Evolutionary conservation across 2,329 filamentous ascomycete genomes (phyloP), one percentile per base, ranked within the genome.

Genomic region (Talaromyces rugulosus): DNA sequence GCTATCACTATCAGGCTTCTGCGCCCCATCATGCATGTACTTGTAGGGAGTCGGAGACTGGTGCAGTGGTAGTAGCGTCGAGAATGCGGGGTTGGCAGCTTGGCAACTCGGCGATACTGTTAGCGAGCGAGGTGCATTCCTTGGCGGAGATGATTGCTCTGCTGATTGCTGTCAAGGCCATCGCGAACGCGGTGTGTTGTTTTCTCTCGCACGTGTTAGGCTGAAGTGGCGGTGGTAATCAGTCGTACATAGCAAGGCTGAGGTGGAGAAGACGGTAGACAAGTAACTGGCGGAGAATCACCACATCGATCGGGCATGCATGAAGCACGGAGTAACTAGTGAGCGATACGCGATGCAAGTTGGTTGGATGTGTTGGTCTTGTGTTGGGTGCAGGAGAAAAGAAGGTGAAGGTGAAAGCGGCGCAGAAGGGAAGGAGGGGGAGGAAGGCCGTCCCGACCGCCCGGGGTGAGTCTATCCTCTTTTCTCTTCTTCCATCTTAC

Each of bases 381-480:
- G 12, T 36, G 34, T 36, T 36, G 12, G 33, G 12, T 34, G 33
- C 33, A 34, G 8, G 18, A 47, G n/a, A 36, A 36, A 47, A 47
- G 42, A 33, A 8, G 28, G 50, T 18, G 28, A 31, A 4, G 27
- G 27, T 11, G 23, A 16, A 7, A 3, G 11, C 4, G 47, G 47
- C 4, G 18, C 18, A 12, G 50, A 30, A 3, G 50, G 28, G 12
- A n/a, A 3, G 28, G 3, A 53, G 14, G 30, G 30, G 50, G n/a
- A 53, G 50, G 50, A 53, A 53, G 50, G 50, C 50, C 50, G 50
- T 53, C 30, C 50, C 50, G 50, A 53, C 27, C 50, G n/a, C 27
- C 50, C 36, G 36, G 11, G 16, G 16, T 44, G 40, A 44, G 40
- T 44, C 42, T 8, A 27, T 40, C 36, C 44, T 47, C 16, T 16